phyloP scores from a whole-genome alignment of 306 rosid species.

The Abrus pulchellus region DNA sequence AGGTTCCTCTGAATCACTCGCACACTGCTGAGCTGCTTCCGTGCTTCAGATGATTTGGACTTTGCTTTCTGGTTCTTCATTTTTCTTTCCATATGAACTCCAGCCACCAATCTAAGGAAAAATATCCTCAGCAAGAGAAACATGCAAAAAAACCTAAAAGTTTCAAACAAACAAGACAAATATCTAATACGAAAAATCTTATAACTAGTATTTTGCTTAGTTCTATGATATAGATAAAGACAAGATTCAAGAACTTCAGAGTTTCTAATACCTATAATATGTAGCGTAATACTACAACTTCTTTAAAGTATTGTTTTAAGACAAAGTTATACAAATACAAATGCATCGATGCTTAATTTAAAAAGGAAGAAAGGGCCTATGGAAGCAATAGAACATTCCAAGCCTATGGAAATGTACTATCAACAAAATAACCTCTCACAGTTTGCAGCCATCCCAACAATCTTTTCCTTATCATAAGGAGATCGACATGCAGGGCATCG shows the following conservation, averaged over 20 bases:
- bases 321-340: neutral
- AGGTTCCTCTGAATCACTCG: conserved; percentile 97
- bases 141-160: conserved; percentile 1
- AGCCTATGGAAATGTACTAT: conserved; percentile 36
- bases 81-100: conserved; percentile 79
- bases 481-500: conserved; percentile 98
- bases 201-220: neutral
- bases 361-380: conserved; percentile 14
- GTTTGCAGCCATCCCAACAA: conserved; percentile 93
- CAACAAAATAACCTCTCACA: conserved; percentile 74
- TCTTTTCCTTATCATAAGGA: conserved; percentile 93
- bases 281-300: neutral
- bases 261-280: conserved; percentile 14
- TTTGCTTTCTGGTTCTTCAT: conserved; percentile 83
- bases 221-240: conserved; percentile 17
- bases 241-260: neutral
- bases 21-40: conserved; percentile 95
- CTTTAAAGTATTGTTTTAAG: neutral
- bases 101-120: conserved; percentile 72
- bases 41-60: conserved; percentile 82
- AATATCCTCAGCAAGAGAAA: conserved; percentile 36
- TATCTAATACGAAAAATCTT: conserved; percentile 11
- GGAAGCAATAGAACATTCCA: conserved; percentile 15
- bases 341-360: neutral
- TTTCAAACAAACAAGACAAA: neutral